Evolutionary conservation across 2,329 filamentous ascomycete genomes (phyloP), one percentile per base, ranked within the genome.

Genomic region (Proliferodiscus dingleyae): DNA sequence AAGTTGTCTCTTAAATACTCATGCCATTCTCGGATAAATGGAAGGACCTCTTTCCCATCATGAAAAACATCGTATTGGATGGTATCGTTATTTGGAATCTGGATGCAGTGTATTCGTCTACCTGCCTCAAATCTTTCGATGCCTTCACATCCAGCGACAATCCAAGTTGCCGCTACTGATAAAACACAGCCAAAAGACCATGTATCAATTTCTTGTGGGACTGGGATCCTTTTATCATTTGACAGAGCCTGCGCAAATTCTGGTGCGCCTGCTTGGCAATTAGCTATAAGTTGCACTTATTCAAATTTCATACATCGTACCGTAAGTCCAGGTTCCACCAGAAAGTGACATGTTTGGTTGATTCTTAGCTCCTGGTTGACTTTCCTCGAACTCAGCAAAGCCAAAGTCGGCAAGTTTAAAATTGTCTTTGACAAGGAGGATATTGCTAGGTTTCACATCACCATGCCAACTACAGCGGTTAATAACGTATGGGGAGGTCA

Each of bases 131-230:
- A 67, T 36, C 60, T 48, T 2, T 39, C 46, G 3, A 67, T 50
- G 3, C 66, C 66, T 39, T 61, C 29, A n/a, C 45, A 48, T 0
- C 67, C 67, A 1, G 68, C 44, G 0, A 66, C 59, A 5, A 65
- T 53, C 58, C 66, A 70, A 0, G 66, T 68, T 1, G 67, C 68
- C 4, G 64, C 62, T 1, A 65, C 51, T 0, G 67, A 69, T 18
- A 69, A 50, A 1, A 70, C 65, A 33, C 68, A 70, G 0, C 63
- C 64, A 6, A 67, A 48, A 2, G 68, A 69, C 68, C 68, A 71
- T 0, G 60, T 63, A 37, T 71, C 68, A 7, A 65, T 67, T 1
- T 50, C 54, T 44, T 65, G 65, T n/a, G 51, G 46, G 1, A 65
- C 55, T 2, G 34, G 19, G 44, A n/a, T n/a, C n/a, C n/a, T n/a